Base-by-base conservation (phyloP, 1,284 basidiomycete species). In the Neolentinus lepideus region DNA sequence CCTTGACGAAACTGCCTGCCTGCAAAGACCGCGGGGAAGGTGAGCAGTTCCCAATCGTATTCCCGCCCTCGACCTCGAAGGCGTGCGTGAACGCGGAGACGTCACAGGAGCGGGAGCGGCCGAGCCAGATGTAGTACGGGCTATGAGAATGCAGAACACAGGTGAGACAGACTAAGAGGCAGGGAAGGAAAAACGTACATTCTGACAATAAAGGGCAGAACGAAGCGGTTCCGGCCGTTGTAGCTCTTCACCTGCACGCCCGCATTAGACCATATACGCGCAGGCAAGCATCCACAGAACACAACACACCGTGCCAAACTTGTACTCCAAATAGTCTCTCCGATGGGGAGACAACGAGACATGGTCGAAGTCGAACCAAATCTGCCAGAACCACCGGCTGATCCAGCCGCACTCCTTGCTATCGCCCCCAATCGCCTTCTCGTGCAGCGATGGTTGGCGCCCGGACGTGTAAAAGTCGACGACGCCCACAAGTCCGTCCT, bases 381-480 rank as follows among this genome's bases (percentile, higher is more conserved):
- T 84, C 61, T 85, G 83, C 87, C 88, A 92, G 74, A 92, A 92
- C 84, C 86, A 86, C 11, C 88, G 79, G 38, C 80, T 80, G 56
- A 89, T 71, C 85, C 86, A 90, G 8, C 81, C 81, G 55, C 86
- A 86, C 59, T 87, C 80, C 54, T 88, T 84, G 61, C 79, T 80
- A 9, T 77, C 75, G 0, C 86, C 87, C 12, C 88, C 88, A 52
- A 90, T 88, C 0, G 87, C 82, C 66, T 81, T 84, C 57, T 83
- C 80, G 56, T 79, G 76, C 19, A 79, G 70, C 2, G 79, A 81
- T 50, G 70, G 75, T 63, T 74, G 77, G 55, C 76, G 81, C 58
- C 75, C 82, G 1, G 88, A 84, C 1, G 88, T 88, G 68, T 92
- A 92, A 65, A 92, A 92, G 73, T 92, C 90, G 26, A 81, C 86